These are phyloP conservation scores for Tulasnella calospora DNA, from an alignment of 768 basidiomycete species.

Conservation along the genomic window DNA sequence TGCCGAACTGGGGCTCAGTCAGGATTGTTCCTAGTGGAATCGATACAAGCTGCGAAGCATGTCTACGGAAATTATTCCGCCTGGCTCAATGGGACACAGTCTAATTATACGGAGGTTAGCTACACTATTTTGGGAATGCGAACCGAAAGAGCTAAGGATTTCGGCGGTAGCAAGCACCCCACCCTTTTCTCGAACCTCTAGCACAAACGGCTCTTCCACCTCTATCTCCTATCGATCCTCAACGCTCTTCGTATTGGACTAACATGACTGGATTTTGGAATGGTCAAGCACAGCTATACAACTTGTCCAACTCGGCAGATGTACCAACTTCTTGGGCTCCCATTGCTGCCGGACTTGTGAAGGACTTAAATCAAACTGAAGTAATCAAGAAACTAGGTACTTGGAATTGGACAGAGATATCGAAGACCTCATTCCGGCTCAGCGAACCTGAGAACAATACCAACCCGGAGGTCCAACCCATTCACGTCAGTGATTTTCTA, in stretches of 20 bases:
- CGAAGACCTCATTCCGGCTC: slow-evolving; percentile 60
- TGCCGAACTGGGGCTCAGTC: neutral
- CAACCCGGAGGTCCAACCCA: neutral
- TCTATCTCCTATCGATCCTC: slow-evolving; percentile 45
- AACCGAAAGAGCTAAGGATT: neutral
- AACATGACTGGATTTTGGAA: slow-evolving; percentile 79
- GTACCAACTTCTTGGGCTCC: slow-evolving; percentile 46
- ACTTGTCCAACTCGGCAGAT: slow-evolving; percentile 44
- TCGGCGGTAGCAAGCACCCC: neutral
- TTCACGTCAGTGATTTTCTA: neutral
- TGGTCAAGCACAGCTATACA: slow-evolving; percentile 56
- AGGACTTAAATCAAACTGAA: slow-evolving; percentile 46
- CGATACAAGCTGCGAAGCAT: slow-evolving; percentile 52
- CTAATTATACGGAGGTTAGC: slow-evolving; percentile 62
- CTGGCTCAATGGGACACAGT: slow-evolving; percentile 63
- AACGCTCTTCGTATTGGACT: slow-evolving; percentile 54
- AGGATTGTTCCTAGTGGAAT: slow-evolving; percentile 52
- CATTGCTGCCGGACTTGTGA: slow-evolving; percentile 49
- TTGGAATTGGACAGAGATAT: slow-evolving; percentile 68
- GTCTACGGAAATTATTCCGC: slow-evolving; percentile 69
- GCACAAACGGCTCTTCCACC: slow-evolving; percentile 48
- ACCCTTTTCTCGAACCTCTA: slow-evolving; percentile 41
- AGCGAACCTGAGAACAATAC: slow-evolving; percentile 47
- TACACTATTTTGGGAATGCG: neutral
- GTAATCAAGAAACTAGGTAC: slow-evolving; percentile 44